Base-by-base conservation (phyloP, 2,329 filamentous ascomycete genomes). In the Monosporascus sp. region DNA sequence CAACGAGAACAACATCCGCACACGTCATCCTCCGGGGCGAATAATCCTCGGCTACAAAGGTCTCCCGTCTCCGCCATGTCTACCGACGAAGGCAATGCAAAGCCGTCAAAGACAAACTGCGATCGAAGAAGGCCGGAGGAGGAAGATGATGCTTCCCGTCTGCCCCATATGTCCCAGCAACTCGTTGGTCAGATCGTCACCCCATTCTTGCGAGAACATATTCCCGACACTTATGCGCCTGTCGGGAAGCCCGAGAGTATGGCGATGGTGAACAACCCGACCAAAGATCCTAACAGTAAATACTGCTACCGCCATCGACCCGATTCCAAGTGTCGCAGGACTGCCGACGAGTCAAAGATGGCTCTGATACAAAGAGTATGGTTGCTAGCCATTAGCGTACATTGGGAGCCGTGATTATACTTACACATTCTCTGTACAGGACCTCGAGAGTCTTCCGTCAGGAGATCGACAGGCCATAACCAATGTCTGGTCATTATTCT, bases 401-500 rank as follows among this genome's bases (percentile, higher is more conserved):
- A 50, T 17, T 37, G 31, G 40, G 31, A 41, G 2, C 9, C 37
- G 31, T 27, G 55, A 59, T 58, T 52, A 43, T 51, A 19, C 65
- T 71, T 56, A 71, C 64, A 36, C 50, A 38, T 34, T 34, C 50
- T 19, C 26, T 43, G 50, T 24, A 49, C 57, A 92, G 86, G 88
- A 94, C 71, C 83, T 97, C 50, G 88, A 93, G 63, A 85, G 82
- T 47, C 81, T 97, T 36, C 87, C 91, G 5, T 83, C 88, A 57
- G 85, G 83, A 59, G 94, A 99, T 69, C 91, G 96, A 72, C 91
- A 97, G 73, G 92, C 90, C 66, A 97, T 99, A 64, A 91, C 92
- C 36, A 93, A 97, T 66, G 92, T 97, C 52, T 99, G 94, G 94
- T 96, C 93, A 0, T 80, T 97, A 48, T 99, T 99, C 76, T 97